These are phyloP conservation scores for Suillus paluster DNA, from an alignment of 768 basidiomycete species.

Conservation along the genomic window DNA sequence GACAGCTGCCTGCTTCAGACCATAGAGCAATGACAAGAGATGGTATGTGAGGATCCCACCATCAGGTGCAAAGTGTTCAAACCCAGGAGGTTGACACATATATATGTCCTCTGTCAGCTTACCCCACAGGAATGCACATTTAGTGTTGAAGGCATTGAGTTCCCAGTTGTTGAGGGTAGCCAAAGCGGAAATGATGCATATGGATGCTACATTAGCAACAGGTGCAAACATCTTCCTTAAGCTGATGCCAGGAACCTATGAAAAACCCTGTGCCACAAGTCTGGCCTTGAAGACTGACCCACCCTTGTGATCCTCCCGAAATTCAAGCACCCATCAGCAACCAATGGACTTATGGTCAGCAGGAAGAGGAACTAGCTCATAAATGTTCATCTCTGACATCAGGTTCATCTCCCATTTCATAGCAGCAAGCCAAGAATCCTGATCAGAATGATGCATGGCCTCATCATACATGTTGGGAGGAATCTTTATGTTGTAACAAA, in stretches of 20 bases:
- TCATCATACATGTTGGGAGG: neutral
- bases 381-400: neutral
- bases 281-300: constrained; percentile 26
- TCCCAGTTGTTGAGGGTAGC: constrained; percentile 31
- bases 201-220: constrained; percentile 6
- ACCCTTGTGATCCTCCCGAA: constrained; percentile 3
- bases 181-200: constrained; percentile 4
- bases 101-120: constrained; percentile 45
- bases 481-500: neutral
- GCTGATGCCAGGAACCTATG: constrained; percentile 13
- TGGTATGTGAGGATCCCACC: neutral
- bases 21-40: neutral
- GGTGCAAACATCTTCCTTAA: constrained; percentile 12
- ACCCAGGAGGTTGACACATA: constrained; percentile 45
- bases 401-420: neutral
- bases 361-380: constrained; percentile 1
- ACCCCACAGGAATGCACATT: constrained; percentile 44
- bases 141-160: constrained; percentile 47
- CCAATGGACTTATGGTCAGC: neutral
- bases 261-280: constrained; percentile 11
- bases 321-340: constrained; percentile 2
- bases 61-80: neutral
- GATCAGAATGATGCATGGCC: neutral
- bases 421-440: neutral
- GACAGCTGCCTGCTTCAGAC: constrained; percentile 9